Conservation (phyloP, 139 green algal genomes). For the Chlorella sorokiniana region DNA sequence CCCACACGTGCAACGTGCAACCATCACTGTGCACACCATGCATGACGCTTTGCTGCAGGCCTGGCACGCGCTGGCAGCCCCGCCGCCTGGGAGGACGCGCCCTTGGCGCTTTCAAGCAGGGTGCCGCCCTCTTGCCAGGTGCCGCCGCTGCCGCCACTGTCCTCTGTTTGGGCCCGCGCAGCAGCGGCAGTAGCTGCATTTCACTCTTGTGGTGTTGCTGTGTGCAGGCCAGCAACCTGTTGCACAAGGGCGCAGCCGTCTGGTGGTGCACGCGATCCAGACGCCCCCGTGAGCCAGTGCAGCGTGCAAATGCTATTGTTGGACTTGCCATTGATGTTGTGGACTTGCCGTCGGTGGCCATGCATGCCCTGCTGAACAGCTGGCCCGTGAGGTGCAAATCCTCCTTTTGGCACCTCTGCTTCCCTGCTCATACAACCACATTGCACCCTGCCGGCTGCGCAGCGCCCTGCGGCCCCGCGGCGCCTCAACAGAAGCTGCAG, state of each 20-base stretch:
- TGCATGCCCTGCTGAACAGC: background rate
- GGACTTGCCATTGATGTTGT: no score
- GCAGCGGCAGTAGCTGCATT: background rate
- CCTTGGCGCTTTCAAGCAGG: background rate
- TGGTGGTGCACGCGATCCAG: background rate
- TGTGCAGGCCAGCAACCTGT: background rate
- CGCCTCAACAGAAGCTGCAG: conserved; percentile 26
- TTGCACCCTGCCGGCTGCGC: background rate
- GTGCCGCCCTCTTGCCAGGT: conserved; percentile 1
- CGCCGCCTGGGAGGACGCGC: background rate
- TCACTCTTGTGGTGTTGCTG: background rate
- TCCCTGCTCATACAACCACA: background rate
- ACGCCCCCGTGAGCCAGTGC: no score
- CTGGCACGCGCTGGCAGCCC: background rate
- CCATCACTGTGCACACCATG: background rate
- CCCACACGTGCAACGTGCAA: background rate
- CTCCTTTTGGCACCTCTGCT: no score
- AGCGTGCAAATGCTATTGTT: no score
- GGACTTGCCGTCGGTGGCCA: no score
- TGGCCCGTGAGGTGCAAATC: no score
- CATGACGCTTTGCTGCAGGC: conserved; percentile 1
- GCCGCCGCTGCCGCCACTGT: background rate
- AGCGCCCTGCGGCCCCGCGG: background rate
- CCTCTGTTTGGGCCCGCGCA: background rate
- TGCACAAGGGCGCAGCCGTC: background rate